Evolutionary conservation across 1,139 yeast genomes (phyloP), one percentile per base, ranked within the genome.

Genomic region (Blastobotrys persicus): DNA sequence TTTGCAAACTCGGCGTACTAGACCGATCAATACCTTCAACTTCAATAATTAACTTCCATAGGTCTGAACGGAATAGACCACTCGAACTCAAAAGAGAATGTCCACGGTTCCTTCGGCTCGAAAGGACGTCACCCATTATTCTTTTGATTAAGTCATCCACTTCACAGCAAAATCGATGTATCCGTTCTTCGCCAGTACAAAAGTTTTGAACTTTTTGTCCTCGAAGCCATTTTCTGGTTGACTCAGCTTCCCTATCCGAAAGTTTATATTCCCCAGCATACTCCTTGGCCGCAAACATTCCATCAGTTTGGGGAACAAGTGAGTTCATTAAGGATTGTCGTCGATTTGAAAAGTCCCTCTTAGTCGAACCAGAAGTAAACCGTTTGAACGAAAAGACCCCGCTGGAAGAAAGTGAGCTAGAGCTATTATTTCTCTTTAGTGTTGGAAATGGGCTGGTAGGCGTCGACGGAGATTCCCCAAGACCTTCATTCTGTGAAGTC

Each of bases 111-210:
- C 58, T 51, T 9, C 56, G 53, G n/a, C 52, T 42, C n/a, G 57
- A 45, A n/a, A 59, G 49, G 7, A 62, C 55, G 45, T 63, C 67
- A 2, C 67, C 72, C 55, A 68, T 53, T 2, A 68, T 54, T 16
- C 69, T 57, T 48, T 60, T 61, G 4, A 66, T 63, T 13, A 69
- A 55, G 34, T 58, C 64, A 28, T 67, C 70, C 3, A 68, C 59
- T 50, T 69, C 73, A 39, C 68, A 66, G 39, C 64, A 61, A 40
- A 65, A 69, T 9, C 73, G 49, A 44, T 67, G 72, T 35, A 68
- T 61, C 13, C 63, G 54, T 50, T 69, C 73, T 47, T 69, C 73
- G 11, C 70, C 68, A 4, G 59, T 59, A 42, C 71, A 64, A 40
- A 68, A 59, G 48, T 66, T 68, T 45, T 66, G 70, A 31, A 66